A percentile compares a stretch with the other conserved stretches of the same genome.
These are phyloP conservation scores for Trichophyton mentagrophytes DNA, from an alignment of 2,329 filamentous ascomycete species.

Conservation along the genomic window DNA sequence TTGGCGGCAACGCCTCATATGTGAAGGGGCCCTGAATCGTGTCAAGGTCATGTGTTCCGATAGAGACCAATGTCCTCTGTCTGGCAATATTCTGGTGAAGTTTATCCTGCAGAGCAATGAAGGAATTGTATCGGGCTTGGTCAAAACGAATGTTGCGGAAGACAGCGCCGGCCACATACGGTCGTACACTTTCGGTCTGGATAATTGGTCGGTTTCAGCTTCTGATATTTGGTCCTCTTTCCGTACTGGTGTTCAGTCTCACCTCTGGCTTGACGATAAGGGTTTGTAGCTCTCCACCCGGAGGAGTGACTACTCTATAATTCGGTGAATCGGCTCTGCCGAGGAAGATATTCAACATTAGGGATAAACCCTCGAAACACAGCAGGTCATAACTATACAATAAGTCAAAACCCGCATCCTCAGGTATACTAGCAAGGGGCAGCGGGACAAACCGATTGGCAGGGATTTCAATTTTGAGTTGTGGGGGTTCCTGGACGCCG, in stretches of 20 bases:
- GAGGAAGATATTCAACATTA: conserved; percentile 92
- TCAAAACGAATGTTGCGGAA: conserved; percentile 86
- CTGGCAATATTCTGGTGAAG: conserved; percentile 91
- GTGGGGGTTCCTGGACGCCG: conserved; percentile 72
- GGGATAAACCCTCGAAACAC: conserved; percentile 89
- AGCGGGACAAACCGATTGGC: conserved; percentile 62
- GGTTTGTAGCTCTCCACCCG: conserved; percentile 60
- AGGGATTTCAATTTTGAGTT: conserved; percentile 96
- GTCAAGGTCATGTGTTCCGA: conserved; percentile 93
- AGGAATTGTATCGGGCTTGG: conserved; percentile 82
- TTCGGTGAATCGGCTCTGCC: conserved; percentile 63
- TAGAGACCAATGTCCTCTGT: conserved; percentile 85
- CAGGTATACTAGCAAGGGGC: not conserved
- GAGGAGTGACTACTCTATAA: conserved; percentile 61
- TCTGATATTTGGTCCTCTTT: not conserved
- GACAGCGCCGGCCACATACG: conserved; percentile 79
- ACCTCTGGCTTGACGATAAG: conserved; percentile 64
- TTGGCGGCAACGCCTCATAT: conserved; percentile 84
- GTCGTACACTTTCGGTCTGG: conserved; percentile 63
- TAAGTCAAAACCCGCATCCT: conserved; percentile 16
- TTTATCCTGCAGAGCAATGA: conserved; percentile 97
- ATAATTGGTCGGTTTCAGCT: conserved; percentile 5
- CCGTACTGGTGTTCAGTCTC: conserved; percentile 13
- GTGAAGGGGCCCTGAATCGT: conserved; percentile 90
- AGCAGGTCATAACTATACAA: conserved; percentile 63